Evolutionary conservation across 129 eudicot genomes (phyloP).

Genomic region (Saposhnikovia divaricata): DNA sequence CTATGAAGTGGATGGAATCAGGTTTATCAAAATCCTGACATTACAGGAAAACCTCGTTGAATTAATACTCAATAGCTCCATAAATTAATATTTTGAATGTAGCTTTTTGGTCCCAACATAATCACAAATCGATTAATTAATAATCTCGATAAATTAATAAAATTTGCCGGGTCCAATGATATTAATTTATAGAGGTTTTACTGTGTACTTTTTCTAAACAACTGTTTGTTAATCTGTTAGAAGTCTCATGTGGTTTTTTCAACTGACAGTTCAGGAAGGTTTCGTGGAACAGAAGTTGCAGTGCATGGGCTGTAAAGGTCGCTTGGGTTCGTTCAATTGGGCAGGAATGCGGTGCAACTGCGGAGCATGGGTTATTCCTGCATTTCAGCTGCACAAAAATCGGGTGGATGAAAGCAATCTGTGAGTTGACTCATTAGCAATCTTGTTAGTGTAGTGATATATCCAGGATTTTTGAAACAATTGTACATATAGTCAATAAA

Average conservation of each 20-base stretch:
- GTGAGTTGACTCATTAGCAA: constrained; percentile 11
- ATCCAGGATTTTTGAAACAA: neutral
- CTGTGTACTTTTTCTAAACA: neutral
- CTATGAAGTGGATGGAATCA: constrained; percentile 96
- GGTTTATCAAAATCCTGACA: constrained; percentile 23
- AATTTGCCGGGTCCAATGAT: too few relatives aligned
- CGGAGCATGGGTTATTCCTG: constrained; percentile 88
- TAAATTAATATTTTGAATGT: too few relatives aligned
- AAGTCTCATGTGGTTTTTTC: neutral
- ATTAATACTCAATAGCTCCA: too few relatives aligned
- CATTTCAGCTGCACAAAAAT: constrained; percentile 80
- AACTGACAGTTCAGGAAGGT: constrained; percentile 64
- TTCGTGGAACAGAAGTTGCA: constrained; percentile 60
- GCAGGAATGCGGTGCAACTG: constrained; percentile 91
- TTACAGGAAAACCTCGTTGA: too few relatives aligned
- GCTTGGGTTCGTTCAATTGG: constrained; percentile 79
- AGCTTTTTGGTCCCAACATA: too few relatives aligned
- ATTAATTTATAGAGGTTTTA: too few relatives aligned
- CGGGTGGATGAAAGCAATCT: constrained; percentile 56
- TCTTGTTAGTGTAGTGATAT: neutral
- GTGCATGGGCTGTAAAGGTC: constrained; percentile 73
- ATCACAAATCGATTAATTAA: too few relatives aligned
- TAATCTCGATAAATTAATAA: too few relatives aligned
- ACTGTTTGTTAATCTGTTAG: neutral
- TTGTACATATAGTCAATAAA: neutral